A percentile compares a stretch with the other conserved stretches of the same genome.
These are phyloP conservation scores for Solanum verrucosum DNA, from an alignment of 257 asterid genomes.

Conservation along the genomic window DNA sequence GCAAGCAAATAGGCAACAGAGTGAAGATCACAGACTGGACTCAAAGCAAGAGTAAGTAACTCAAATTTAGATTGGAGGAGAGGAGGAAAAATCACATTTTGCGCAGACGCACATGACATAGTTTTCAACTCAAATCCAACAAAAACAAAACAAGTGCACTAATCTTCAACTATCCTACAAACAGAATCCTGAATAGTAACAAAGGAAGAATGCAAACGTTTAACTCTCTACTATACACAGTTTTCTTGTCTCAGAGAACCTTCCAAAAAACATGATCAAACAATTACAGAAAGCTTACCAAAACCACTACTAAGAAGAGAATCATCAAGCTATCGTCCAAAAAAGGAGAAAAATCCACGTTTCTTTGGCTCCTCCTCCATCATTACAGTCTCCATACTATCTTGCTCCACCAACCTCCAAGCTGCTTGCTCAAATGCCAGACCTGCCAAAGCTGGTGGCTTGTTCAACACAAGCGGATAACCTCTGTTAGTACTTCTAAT, in stretches of 20 bases:
- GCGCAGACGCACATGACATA: not conserved
- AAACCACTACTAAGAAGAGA: not conserved
- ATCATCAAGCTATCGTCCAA: slow-evolving; percentile 45
- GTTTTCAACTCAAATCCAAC: slow-evolving; percentile 3
- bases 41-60: not conserved
- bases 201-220: slow-evolving; percentile 16
- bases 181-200: slow-evolving; percentile 1
- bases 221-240: slow-evolving; percentile 34
- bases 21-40: not conserved
- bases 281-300: not conserved
- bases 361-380: slow-evolving; percentile 95
- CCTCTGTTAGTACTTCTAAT: slow-evolving; percentile 90
- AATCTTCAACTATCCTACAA: slow-evolving; percentile 2
- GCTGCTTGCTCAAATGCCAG: slow-evolving; percentile 97
- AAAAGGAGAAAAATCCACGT: slow-evolving; percentile 83
- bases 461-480: slow-evolving; percentile 79
- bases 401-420: slow-evolving; percentile 98
- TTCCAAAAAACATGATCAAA: not conserved
- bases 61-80: not conserved
- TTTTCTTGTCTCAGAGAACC: not conserved
- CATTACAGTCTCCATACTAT: slow-evolving; percentile 93
- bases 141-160: not conserved
- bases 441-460: slow-evolving; percentile 93
- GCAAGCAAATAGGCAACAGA: not conserved
- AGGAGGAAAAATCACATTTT: not conserved